Conservation (phyloP, 106 monocot species). For the Alisma plantagoaquatica region DNA sequence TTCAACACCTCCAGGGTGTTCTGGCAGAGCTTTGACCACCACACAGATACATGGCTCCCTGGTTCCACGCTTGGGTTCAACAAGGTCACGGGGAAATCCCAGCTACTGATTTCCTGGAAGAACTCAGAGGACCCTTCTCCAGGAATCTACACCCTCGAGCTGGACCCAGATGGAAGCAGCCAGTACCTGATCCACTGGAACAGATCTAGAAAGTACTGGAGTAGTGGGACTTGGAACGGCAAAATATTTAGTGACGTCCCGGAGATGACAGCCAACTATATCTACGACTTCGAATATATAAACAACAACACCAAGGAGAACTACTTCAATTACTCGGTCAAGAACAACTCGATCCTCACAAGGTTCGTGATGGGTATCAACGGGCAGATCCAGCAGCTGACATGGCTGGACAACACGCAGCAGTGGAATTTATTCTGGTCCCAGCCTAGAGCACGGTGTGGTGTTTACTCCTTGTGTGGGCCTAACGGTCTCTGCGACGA, state of each 20-base stretch:
- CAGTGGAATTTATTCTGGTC: constrained; percentile 28
- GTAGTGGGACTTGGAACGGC: constrained; percentile 53
- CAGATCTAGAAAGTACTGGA: constrained; percentile 23
- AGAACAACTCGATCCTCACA: constrained; percentile 12
- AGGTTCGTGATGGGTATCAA: constrained; percentile 30
- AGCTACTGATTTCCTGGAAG: constrained; percentile 34
- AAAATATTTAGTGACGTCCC: constrained; percentile 32
- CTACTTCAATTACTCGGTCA: constrained; percentile 32
- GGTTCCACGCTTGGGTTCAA: constrained; percentile 32
- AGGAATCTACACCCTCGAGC: constrained; percentile 37
- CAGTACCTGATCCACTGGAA: constrained; percentile 37
- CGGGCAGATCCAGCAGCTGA: constrained; percentile 23
- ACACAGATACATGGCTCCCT: constrained; percentile 41
- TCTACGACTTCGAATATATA: constrained; percentile 16
- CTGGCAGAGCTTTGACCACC: constrained; percentile 69
- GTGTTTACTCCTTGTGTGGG: constrained; percentile 34
- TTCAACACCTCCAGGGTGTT: constrained; percentile 22
- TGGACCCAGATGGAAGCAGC: constrained; percentile 27
- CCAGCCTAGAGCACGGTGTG: constrained; percentile 22
- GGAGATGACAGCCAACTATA: constrained; percentile 26
- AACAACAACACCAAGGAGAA: constrained; percentile 13
- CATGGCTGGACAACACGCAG: constrained; percentile 15
- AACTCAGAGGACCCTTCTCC: constrained; percentile 46
- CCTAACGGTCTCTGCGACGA: constrained; percentile 27
- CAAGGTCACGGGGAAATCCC: constrained; percentile 22